Conservation (phyloP, 2,329 filamentous ascomycete species). For the Pseudogymnoascus sp. region DNA sequence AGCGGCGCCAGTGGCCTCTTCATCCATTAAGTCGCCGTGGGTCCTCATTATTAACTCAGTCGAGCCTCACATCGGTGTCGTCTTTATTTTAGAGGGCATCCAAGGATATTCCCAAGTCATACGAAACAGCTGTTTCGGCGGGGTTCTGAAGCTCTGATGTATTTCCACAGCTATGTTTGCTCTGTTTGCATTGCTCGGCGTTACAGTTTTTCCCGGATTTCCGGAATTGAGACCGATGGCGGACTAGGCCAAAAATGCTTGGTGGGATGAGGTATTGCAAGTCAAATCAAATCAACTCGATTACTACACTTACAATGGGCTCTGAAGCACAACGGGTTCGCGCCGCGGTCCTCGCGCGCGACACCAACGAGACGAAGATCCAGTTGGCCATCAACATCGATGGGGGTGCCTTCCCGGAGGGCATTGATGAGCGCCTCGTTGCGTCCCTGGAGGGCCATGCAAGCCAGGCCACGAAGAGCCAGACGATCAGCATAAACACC, state of each 20-base stretch:
- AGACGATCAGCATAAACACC: slow-evolving; percentile 80
- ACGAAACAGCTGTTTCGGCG: slow-evolving; percentile 1
- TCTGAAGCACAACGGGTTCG: slow-evolving; percentile 3
- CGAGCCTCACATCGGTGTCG: not conserved
- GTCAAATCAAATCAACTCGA: slow-evolving; percentile 1
- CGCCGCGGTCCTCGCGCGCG: slow-evolving; percentile 63
- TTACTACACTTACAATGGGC: slow-evolving; percentile 2
- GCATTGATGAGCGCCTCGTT: slow-evolving; percentile 49
- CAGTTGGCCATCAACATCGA: slow-evolving; percentile 88
- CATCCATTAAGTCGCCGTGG: slow-evolving; percentile 51
- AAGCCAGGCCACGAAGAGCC: slow-evolving; percentile 72
- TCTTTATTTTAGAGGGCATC: not conserved
- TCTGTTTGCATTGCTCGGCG: slow-evolving; percentile 5
- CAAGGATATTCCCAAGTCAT: not conserved
- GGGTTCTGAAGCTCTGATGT: not conserved
- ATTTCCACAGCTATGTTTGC: slow-evolving; percentile 2
- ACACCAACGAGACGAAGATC: slow-evolving; percentile 98
- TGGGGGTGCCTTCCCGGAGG: slow-evolving; percentile 66
- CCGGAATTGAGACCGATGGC: not conserved
- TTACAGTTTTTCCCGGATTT: not conserved
- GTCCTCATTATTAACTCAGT: slow-evolving; percentile 33
- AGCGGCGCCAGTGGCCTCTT: slow-evolving; percentile 60
- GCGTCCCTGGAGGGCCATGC: slow-evolving; percentile 59
- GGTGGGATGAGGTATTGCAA: slow-evolving; percentile 2
- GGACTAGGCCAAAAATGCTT: slow-evolving; percentile 3